These are phyloP conservation scores for Lentinus brumalis DNA, from an alignment of 768 basidiomycete species.

Conservation along the genomic window DNA sequence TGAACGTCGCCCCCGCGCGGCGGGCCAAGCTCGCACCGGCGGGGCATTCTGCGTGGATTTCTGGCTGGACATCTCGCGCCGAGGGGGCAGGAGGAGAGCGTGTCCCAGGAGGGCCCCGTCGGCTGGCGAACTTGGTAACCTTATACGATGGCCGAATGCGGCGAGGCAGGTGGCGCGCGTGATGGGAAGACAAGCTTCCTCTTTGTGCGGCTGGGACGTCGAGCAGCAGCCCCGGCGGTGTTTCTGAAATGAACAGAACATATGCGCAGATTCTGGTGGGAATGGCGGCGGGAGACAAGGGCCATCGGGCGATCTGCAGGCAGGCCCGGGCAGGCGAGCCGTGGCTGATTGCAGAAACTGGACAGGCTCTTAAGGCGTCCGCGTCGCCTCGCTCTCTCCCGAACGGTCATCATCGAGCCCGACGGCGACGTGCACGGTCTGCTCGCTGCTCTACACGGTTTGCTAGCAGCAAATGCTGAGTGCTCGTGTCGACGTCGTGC, in stretches of 20 bases:
- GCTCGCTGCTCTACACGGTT: background rate
- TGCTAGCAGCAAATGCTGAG: constrained; percentile 20
- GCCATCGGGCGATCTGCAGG: constrained; percentile 17
- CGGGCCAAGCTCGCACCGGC: background rate
- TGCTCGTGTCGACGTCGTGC: constrained; percentile 1
- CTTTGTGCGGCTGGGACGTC: background rate
- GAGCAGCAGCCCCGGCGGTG: too few relatives aligned
- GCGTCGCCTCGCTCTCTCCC: constrained; percentile 16
- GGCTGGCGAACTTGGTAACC: constrained; percentile 9
- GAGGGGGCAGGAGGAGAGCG: background rate
- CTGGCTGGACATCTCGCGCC: background rate
- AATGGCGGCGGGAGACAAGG: background rate
- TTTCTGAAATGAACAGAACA: background rate
- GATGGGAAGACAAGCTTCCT: constrained; percentile 11
- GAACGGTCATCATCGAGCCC: constrained; percentile 20
- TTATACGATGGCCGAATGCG: constrained; percentile 12
- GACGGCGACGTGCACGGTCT: constrained; percentile 1
- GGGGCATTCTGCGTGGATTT: background rate
- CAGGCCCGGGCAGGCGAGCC: constrained; percentile 14
- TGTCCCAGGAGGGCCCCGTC: background rate
- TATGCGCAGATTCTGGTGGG: background rate
- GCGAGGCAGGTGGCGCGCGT: constrained; percentile 1
- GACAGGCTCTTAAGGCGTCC: constrained; percentile 22
- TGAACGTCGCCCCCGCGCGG: background rate
- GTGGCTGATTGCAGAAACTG: constrained; percentile 23